A percentile compares a stretch with the other conserved stretches of the same genome.
Evolutionary conservation across 805 yeast species (phyloP).

Genomic region (Saccharomycopsis fibuligera): DNA sequence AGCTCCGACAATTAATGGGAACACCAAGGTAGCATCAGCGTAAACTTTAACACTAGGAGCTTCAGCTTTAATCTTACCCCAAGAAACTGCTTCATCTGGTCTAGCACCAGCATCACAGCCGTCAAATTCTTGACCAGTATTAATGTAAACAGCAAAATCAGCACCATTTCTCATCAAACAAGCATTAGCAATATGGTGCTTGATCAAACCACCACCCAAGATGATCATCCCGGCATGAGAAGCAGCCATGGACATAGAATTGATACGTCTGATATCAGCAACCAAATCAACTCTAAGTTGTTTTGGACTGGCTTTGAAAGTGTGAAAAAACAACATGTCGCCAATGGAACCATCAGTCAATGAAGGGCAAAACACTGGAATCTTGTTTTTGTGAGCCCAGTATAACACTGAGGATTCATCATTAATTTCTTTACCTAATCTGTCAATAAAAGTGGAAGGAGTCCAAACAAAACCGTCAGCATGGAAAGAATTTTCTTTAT

Average conservation of each 20-base stretch:
- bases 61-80: conserved; percentile 98
- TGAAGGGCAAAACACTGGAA: conserved; percentile 96
- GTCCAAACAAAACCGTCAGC: conserved; percentile 73
- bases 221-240: conserved; percentile 91
- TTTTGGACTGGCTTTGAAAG: conserved; percentile 88
- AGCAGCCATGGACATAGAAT: conserved; percentile 93
- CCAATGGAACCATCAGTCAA: conserved; percentile 98
- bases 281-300: conserved; percentile 90
- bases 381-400: conserved; percentile 97
- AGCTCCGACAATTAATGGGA: conserved; percentile 96
- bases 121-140: conserved; percentile 98
- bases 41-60: conserved; percentile 89
- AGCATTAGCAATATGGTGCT: conserved; percentile 97
- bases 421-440: conserved; percentile 91
- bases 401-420: conserved; percentile 90
- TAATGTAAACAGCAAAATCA: conserved; percentile 93
- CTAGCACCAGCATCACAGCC: conserved; percentile 99
- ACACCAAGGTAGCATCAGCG: conserved; percentile 90
- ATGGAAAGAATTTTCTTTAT: conserved; percentile 51
- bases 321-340: conserved; percentile 97
- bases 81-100: conserved; percentile 96
- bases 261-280: conserved; percentile 85
- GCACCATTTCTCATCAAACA: conserved; percentile 99
- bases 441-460: conserved; percentile 85
- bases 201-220: conserved; percentile 92